Percentiles rank a stretch among this genome's conserved stretches.
phyloP scores from a whole-genome alignment of 2,329 filamentous ascomycete species.

The Fusarium continuum region DNA sequence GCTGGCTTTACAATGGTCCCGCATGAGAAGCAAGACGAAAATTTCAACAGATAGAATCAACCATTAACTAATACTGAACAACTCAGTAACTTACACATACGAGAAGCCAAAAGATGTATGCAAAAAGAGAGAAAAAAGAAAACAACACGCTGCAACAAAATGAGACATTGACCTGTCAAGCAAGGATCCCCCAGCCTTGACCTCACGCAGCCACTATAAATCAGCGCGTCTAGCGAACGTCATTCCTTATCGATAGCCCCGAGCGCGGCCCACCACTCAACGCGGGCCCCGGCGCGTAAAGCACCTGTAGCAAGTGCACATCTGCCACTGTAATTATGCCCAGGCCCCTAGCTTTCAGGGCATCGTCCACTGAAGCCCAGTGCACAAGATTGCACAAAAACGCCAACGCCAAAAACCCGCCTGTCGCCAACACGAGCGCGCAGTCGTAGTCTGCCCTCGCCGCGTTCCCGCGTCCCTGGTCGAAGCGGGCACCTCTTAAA shows the following conservation, averaged over 20 bases:
- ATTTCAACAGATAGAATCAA: neutral
- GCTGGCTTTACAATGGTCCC: slow-evolving; percentile 16
- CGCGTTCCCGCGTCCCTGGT: slow-evolving; percentile 29
- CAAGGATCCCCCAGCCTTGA: slow-evolving; percentile 25
- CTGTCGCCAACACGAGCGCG: slow-evolving; percentile 27
- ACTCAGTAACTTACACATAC: neutral
- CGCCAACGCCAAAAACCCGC: slow-evolving; percentile 32
- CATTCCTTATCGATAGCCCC: slow-evolving; percentile 29
- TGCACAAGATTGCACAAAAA: slow-evolving; percentile 25
- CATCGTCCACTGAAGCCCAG: neutral
- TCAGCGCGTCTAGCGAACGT: slow-evolving; percentile 31
- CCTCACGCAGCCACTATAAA: slow-evolving; percentile 25
- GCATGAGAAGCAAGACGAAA: neutral
- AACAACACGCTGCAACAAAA: neutral
- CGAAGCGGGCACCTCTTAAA: slow-evolving; percentile 32
- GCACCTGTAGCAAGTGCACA: slow-evolving; percentile 15
- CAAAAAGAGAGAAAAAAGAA: neutral
- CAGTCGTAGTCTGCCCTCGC: slow-evolving; percentile 1
- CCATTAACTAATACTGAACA: too few species aligned
- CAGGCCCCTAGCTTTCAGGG: slow-evolving; percentile 1
- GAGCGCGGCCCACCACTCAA: slow-evolving; percentile 20
- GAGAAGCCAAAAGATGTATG: neutral
- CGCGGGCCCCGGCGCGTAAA: slow-evolving; percentile 33
- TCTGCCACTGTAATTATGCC: slow-evolving; percentile 1
- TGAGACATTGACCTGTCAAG: slow-evolving; percentile 12